Conservation (phyloP, 805 yeast species). For the Yarrowia deformans region DNA sequence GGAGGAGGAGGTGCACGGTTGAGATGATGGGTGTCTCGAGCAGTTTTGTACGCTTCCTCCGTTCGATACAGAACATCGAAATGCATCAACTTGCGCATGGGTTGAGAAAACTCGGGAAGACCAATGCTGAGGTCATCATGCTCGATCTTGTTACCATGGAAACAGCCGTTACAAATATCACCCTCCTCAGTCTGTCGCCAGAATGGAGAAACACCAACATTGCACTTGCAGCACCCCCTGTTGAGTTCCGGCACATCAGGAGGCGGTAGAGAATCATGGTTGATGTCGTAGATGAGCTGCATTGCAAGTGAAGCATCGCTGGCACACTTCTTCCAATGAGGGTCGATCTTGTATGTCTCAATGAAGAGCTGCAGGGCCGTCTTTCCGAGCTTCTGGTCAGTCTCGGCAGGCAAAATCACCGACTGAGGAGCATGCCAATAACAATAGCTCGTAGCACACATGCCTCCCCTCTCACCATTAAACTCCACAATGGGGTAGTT, state of each 20-base stretch:
- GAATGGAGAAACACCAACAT: conserved; percentile 13
- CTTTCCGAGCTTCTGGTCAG: conserved; percentile 43
- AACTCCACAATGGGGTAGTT: conserved; percentile 39
- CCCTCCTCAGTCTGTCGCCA: conserved; percentile 21
- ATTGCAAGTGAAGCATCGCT: conserved; percentile 8
- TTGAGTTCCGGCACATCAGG: conserved; percentile 27
- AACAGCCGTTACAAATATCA: conserved; percentile 10
- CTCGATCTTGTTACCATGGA: conserved; percentile 19
- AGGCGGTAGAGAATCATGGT: conserved; percentile 29
- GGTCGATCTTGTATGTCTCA: conserved; percentile 44
- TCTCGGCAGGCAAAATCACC: conserved; percentile 41
- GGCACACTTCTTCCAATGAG: conserved; percentile 15
- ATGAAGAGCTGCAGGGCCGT: conserved; percentile 49
- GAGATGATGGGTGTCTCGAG: conserved; percentile 4
- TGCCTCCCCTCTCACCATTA: conserved; percentile 45
- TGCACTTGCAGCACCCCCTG: conserved; percentile 26
- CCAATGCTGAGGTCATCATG: conserved; percentile 24
- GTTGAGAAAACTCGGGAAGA: conserved; percentile 11
- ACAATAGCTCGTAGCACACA: conserved; percentile 43
- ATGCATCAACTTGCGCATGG: conserved; percentile 27
- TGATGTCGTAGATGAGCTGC: conserved; percentile 25
- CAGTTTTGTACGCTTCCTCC: conserved; percentile 3
- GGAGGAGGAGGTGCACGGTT: conserved; percentile 11
- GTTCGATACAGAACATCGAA: conserved; percentile 21
- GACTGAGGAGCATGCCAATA: conserved; percentile 41